Percentiles rank a stretch among this genome's conserved stretches.
phyloP scores from a whole-genome alignment of 345 rosid species.

The Mangifera indica region DNA sequence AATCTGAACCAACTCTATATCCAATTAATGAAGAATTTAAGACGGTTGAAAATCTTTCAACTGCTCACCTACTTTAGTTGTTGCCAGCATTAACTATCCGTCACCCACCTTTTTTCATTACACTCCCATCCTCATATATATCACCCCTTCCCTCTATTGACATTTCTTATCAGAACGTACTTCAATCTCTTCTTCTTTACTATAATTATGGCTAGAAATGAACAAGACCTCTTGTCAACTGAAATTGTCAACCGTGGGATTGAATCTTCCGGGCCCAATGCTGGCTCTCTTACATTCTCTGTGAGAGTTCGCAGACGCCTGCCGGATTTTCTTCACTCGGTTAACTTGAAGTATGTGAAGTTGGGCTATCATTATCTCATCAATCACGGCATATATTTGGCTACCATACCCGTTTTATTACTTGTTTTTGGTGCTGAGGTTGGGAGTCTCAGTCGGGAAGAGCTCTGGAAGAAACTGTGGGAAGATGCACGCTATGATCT shows the following conservation, averaged over 20 bases:
- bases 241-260: slow-evolving; percentile 93
- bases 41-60: slow-evolving; percentile 45
- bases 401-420: slow-evolving; percentile 76
- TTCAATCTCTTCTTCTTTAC: neutral
- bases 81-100: slow-evolving; percentile 58
- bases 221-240: slow-evolving; percentile 80
- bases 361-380: slow-evolving; percentile 95
- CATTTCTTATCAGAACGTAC: slow-evolving; percentile 1
- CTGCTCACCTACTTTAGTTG: slow-evolving; percentile 45
- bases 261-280: slow-evolving; percentile 84
- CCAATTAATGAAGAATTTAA: slow-evolving; percentile 48
- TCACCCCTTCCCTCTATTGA: slow-evolving; percentile 14
- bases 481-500: slow-evolving; percentile 71
- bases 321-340: slow-evolving; percentile 94
- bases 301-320: slow-evolving; percentile 86
- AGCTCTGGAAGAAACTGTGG: slow-evolving; percentile 84
- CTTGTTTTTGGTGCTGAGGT: slow-evolving; percentile 85
- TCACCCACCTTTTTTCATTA: slow-evolving; percentile 34
- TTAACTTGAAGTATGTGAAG: slow-evolving; percentile 89
- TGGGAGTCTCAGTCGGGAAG: slow-evolving; percentile 78
- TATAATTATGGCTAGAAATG: slow-evolving; percentile 39
- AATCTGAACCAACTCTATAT: slow-evolving; percentile 2
- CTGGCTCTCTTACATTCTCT: slow-evolving; percentile 83
- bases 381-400: slow-evolving; percentile 87
- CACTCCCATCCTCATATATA: slow-evolving; percentile 15